A percentile compares a stretch with the other conserved stretches of the same genome.
Evolutionary conservation across 805 yeast species (phyloP).

Genomic region (Pichia deserticola): DNA sequence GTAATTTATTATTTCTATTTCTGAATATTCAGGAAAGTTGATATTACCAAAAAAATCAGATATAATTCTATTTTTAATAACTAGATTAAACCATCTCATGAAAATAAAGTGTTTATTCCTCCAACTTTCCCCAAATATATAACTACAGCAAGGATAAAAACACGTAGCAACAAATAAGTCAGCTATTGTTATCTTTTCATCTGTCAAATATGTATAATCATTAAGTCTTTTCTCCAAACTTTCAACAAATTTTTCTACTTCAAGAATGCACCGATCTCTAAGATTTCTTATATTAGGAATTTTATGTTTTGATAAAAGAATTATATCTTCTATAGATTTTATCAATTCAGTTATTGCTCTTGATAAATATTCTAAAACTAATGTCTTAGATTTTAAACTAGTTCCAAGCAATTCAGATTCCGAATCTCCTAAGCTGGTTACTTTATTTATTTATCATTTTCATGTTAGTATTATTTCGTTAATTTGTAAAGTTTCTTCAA

Average conservation of each 20-base stretch:
- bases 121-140: conserved; percentile 43
- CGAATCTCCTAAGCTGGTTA: conserved; percentile 12
- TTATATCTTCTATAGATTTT: conserved; percentile 10
- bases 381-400: conserved; percentile 53
- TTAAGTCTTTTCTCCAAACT: conserved; percentile 46
- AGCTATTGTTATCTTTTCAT: conserved; percentile 40
- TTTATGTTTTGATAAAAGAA: no score
- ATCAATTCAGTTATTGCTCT: conserved; percentile 64
- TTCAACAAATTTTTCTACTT: no score
- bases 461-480: no score
- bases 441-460: no score
- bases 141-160: conserved; percentile 39
- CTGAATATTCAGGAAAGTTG: conserved; percentile 56
- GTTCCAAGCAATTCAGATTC: conserved; percentile 47
- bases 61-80: conserved; percentile 41
- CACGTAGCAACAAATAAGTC: conserved; percentile 38
- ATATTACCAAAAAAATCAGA: conserved; percentile 43
- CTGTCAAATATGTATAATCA: conserved; percentile 39
- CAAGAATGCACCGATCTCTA: no score
- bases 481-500: no score
- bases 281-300: no score
- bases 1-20: conserved; percentile 33
- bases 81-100: conserved; percentile 45
- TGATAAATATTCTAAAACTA: conserved; percentile 71
- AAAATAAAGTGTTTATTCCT: conserved; percentile 40